These are phyloP conservation scores for Rhodofomes roseus DNA, from an alignment of 1,284 basidiomycete species.

Conservation along the genomic window DNA sequence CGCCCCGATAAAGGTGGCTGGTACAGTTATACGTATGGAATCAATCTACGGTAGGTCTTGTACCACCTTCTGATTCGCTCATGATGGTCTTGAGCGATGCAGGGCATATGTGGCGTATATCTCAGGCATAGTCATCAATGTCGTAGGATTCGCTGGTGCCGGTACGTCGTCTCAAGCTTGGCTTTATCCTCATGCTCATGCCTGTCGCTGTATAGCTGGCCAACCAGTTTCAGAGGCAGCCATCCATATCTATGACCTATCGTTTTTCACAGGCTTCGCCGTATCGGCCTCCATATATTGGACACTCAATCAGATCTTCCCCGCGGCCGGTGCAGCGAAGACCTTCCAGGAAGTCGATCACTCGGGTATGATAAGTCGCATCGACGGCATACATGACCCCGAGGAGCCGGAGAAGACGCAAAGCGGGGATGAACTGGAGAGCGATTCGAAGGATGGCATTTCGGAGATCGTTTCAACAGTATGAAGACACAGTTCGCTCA, in stretches of 20 bases:
- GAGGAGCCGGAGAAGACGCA: not conserved
- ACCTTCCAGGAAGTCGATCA: conserved; percentile 65
- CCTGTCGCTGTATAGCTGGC: conserved; percentile 37
- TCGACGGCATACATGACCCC: not conserved
- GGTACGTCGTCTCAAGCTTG: conserved; percentile 58
- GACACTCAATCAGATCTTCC: conserved; percentile 53
- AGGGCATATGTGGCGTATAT: conserved; percentile 73
- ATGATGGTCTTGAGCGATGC: not conserved
- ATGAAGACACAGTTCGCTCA: no score
- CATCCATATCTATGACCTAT: conserved; percentile 67
- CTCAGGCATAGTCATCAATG: conserved; percentile 78
- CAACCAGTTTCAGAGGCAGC: conserved; percentile 59
- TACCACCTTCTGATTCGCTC: not conserved
- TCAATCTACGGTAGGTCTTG: conserved; percentile 60
- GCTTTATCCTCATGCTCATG: conserved; percentile 29
- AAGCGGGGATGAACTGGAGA: not conserved
- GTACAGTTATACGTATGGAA: conserved; percentile 76
- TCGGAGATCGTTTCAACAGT: not conserved
- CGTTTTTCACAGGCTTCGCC: conserved; percentile 78
- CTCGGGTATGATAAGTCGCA: conserved; percentile 24
- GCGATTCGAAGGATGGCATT: not conserved
- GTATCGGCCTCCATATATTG: conserved; percentile 66
- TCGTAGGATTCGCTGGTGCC: conserved; percentile 70
- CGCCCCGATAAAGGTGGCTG: conserved; percentile 50
- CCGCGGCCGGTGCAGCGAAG: conserved; percentile 47